Evolutionary conservation across 2,329 filamentous ascomycete genomes (phyloP).

Genomic region (Ustulina deusta): DNA sequence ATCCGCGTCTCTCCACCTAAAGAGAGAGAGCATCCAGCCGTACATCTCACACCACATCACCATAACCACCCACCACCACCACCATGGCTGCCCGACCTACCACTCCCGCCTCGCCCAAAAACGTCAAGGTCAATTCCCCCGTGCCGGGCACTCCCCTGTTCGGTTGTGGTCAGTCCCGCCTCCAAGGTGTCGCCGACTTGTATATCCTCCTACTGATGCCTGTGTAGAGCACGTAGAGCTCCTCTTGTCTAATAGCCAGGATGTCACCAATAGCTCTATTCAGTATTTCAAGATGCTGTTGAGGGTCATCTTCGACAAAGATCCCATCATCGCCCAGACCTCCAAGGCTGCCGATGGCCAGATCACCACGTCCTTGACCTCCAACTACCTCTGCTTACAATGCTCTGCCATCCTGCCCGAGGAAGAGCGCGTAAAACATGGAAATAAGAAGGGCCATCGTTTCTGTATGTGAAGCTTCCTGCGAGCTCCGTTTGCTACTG

Average conservation of each 20-base stretch:
- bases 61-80: background rate
- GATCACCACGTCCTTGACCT: conserved; percentile 70
- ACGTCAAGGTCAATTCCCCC: conserved; percentile 70
- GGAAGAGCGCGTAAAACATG: conserved; percentile 75
- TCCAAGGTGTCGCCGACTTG: conserved; percentile 31
- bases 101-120: conserved; percentile 58
- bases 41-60: background rate
- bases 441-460: conserved; percentile 75
- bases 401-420: conserved; percentile 76
- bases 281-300: conserved; percentile 79
- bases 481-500: conserved; percentile 41
- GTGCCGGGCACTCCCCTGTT: conserved; percentile 70
- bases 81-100: conserved; percentile 50
- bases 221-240: conserved; percentile 76
- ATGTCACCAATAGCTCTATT: conserved; percentile 75
- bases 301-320: conserved; percentile 76
- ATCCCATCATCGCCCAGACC: conserved; percentile 73
- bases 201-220: conserved; percentile 30
- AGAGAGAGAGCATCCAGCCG: background rate
- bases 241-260: conserved; percentile 71
- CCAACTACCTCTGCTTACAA: conserved; percentile 79
- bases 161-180: conserved; percentile 69
- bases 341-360: conserved; percentile 68
- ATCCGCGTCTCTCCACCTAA: background rate
- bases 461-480: conserved; percentile 69